These are phyloP conservation scores for Musa troglodytarum DNA, from an alignment of 176 grass and related monocot genomes.

Conservation along the genomic window DNA sequence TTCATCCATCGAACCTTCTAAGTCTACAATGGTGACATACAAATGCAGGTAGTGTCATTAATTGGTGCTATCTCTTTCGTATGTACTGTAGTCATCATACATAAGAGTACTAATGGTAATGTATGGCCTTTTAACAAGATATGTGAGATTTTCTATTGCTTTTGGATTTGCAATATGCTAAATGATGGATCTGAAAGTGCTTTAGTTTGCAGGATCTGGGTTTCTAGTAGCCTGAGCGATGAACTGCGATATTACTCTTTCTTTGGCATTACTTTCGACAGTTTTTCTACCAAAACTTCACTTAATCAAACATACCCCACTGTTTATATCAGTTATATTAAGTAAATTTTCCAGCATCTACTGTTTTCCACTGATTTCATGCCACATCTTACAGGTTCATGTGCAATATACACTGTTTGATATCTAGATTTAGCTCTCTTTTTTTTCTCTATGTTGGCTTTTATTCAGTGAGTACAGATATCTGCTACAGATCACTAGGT, in stretches of 20 bases:
- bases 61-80: too few relatives aligned
- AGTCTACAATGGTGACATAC: too few relatives aligned
- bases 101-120: too few relatives aligned
- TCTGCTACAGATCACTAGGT: constrained; percentile 15
- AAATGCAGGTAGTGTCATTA: too few relatives aligned
- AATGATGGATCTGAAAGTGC: background rate
- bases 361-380: background rate
- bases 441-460: background rate
- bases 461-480: background rate
- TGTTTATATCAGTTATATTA: background rate
- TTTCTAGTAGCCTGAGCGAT: background rate
- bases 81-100: too few relatives aligned
- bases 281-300: background rate
- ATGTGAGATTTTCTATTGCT: too few relatives aligned
- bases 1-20: too few relatives aligned
- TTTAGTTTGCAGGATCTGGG: background rate
- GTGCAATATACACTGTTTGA: background rate
- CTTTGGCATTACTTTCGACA: background rate
- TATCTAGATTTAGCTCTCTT: background rate
- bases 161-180: too few relatives aligned
- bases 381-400: background rate
- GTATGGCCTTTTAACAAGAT: too few relatives aligned
- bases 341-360: background rate
- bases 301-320: background rate
- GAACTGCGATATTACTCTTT: too few relatives aligned